A percentile compares a stretch with the other conserved stretches of the same genome.
phyloP scores from a whole-genome alignment of 2,329 filamentous ascomycete species.

The Ascomycota sp. region DNA sequence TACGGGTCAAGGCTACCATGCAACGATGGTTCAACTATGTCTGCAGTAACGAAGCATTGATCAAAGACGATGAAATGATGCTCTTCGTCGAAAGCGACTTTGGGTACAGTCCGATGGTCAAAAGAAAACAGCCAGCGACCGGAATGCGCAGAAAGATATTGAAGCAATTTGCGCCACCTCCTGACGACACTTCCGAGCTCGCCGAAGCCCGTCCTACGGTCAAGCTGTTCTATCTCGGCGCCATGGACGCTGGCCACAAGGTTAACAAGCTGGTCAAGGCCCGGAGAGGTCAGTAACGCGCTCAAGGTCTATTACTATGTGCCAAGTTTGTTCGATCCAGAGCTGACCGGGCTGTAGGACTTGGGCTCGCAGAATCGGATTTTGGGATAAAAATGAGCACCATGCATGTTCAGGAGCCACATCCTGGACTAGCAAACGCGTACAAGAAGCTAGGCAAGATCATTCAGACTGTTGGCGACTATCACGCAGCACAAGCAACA shows the following conservation, averaged over 20 bases:
- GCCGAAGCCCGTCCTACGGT: conserved; percentile 76
- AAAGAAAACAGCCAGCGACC: conserved; percentile 91
- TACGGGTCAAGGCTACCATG: conserved; percentile 67
- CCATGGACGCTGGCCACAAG: conserved; percentile 95
- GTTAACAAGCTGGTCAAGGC: conserved; percentile 86
- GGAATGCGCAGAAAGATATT: conserved; percentile 86
- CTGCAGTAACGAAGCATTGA: conserved; percentile 77
- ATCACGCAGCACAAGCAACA: conserved; percentile 87
- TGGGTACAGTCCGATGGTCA: conserved; percentile 86
- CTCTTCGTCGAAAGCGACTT: conserved; percentile 99
- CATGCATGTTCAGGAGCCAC: conserved; percentile 79
- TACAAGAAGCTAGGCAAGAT: conserved; percentile 91
- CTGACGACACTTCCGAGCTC: conserved; percentile 90
- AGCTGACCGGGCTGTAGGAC: conserved; percentile 31
- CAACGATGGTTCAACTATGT: conserved; percentile 93
- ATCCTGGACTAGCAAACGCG: conserved; percentile 69
- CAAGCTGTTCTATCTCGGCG: conserved; percentile 85
- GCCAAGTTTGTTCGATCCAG: too few species aligned
- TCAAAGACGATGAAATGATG: conserved; percentile 90
- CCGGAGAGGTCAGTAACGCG: conserved; percentile 48
- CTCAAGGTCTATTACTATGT: too few species aligned
- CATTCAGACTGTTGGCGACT: conserved; percentile 84
- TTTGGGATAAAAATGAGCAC: conserved; percentile 76
- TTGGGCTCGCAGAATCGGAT: conserved; percentile 81
- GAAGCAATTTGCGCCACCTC: conserved; percentile 94